Evolutionary conservation across 1,139 yeast genomes (phyloP).

Genomic region (Magnusiomyces tetraspermus): DNA sequence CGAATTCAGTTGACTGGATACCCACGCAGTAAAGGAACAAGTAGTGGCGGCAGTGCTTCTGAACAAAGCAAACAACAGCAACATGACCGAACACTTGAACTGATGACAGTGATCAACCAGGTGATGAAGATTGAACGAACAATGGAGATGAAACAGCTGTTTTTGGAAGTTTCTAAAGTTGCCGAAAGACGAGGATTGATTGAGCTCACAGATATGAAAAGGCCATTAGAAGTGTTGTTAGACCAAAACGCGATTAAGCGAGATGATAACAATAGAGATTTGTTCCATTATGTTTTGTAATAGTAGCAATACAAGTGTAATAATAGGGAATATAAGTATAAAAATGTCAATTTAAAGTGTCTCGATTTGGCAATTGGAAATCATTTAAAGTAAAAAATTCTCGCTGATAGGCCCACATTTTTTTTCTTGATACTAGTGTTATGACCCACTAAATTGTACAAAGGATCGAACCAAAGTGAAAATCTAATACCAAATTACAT

Average conservation of each 20-base stretch:
- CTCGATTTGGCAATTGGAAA: too few relatives aligned
- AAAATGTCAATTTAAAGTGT: too few relatives aligned
- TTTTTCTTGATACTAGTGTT: background rate
- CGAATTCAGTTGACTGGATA: background rate
- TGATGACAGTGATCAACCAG: slow-evolving; percentile 33
- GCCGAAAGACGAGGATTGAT: background rate
- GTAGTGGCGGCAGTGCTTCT: background rate
- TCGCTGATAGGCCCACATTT: background rate
- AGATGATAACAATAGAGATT: background rate
- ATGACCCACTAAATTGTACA: too few relatives aligned
- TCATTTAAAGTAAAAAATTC: too few relatives aligned
- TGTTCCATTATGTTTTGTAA: background rate
- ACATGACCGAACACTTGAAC: slow-evolving; percentile 27
- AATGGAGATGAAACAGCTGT: background rate
- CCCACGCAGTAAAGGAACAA: background rate
- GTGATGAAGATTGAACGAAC: slow-evolving; percentile 24
- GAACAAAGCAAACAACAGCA: background rate
- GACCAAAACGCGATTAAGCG: background rate
- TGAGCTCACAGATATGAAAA: background rate
- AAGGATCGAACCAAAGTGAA: too few relatives aligned
- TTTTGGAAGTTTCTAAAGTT: background rate
- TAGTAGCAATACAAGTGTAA: too few relatives aligned
- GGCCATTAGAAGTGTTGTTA: background rate
- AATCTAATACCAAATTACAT: too few relatives aligned
- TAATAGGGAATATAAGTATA: too few relatives aligned